Evolutionary conservation across 306 rosid species (phyloP), one percentile per base, ranked within the genome.

Genomic region (Cucurbita pepo): DNA sequence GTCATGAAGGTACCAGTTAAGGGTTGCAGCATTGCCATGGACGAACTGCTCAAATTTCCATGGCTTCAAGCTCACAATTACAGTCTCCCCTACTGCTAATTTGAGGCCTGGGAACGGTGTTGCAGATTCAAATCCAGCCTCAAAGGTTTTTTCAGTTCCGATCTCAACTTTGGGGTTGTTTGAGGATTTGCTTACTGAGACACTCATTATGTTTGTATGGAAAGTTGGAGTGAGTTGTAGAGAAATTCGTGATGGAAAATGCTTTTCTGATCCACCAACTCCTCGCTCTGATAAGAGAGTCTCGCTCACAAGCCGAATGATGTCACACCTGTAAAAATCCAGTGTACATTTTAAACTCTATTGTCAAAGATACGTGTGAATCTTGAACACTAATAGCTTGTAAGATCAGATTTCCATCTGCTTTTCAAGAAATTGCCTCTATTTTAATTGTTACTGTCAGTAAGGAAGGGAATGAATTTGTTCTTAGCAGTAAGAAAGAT

Each of bases 1-100:
- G 55, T 94, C 97, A 38, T 94, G 97, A 21, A 90, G 95, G 60
- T 83, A 84, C 99, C 99, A 90, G 8, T 89, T 87, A 81, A 94
- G 64, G 58, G 81, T 88, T 19, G 91, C 99, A 15, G 87, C 85
- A 54, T 91, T 87, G 0, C 99, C 99, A 10, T 86, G 51, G 22
- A 87, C 96, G 0, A 89, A 87, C 83, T 94, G 78, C 81, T 91
- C 99, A 10, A 94, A 94, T 63, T 91, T 94, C 99, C 97, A 94
- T 0, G 99, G 95, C 83, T 88, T 94, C 47, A 91, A 50, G 73
- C 81, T 94, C 83, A 86, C 72, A 0, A 83, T 85, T 38, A 81
- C 16, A 34, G 92, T 79, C 79, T 94, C 99, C 56, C 86, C 88
- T 0, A 88, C 91, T 5, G 95, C 77, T 38, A 89, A 80, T 76